Evolutionary conservation across 129 eudicot genomes (phyloP).

Genomic region (Deinandra increscens): DNA sequence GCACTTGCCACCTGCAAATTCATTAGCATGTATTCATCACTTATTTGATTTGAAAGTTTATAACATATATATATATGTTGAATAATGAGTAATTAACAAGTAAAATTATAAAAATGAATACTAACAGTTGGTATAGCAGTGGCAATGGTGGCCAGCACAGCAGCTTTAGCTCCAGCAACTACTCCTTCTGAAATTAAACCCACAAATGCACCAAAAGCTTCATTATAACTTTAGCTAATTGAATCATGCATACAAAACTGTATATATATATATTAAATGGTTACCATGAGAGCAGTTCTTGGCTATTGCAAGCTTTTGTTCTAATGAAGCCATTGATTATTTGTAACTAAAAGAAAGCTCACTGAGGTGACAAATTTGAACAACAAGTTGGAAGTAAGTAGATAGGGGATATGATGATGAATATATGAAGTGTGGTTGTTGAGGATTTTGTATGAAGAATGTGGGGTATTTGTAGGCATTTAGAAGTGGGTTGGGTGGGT

Average conservation of each 20-base stretch:
- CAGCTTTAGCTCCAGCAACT: conserved; percentile 85
- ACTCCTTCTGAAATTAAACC: conserved; percentile 60
- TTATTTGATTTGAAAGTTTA: neutral
- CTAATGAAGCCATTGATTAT: conserved; percentile 42
- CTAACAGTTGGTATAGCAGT: conserved; percentile 83
- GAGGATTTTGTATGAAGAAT: conserved; percentile 6
- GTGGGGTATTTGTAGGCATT: conserved; percentile 31
- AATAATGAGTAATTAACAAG: no score
- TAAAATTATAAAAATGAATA: neutral
- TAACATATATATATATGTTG: neutral
- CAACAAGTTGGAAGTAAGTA: no score
- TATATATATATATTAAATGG: no score
- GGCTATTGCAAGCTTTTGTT: conserved; percentile 78
- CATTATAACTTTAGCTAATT: neutral
- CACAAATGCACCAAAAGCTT: neutral
- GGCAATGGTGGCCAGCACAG: conserved; percentile 65
- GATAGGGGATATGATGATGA: no score
- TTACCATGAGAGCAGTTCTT: conserved; percentile 78
- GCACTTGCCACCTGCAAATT: conserved; percentile 62
- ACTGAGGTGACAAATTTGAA: no score
- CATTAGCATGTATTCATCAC: neutral
- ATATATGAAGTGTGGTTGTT: neutral
- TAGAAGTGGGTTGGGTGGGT: no score
- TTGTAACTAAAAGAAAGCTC: neutral
- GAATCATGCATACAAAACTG: neutral